Conservation (phyloP, 805 yeast species). For the Vanderwaltozyma tropicalis region DNA sequence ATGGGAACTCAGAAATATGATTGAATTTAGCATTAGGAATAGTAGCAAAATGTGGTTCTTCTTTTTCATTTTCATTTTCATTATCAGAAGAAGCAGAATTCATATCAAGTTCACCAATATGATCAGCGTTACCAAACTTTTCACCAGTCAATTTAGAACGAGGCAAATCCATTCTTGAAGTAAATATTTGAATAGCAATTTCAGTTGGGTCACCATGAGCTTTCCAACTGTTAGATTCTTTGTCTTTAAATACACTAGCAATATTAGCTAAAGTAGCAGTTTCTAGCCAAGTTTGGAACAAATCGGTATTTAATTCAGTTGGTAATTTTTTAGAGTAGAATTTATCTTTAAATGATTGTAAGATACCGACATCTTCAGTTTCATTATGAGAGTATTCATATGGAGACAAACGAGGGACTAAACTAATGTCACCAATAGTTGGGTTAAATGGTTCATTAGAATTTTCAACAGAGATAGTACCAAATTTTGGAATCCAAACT, state of each 20-base stretch:
- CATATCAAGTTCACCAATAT: background rate
- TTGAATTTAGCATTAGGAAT: constrained; percentile 27
- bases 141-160: constrained; percentile 37
- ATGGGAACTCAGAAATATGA: constrained; percentile 69
- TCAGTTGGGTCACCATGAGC: constrained; percentile 89
- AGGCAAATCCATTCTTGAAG: constrained; percentile 44
- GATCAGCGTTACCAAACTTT: constrained; percentile 14
- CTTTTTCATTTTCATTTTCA: constrained; percentile 37
- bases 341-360: constrained; percentile 15
- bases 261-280: constrained; percentile 74
- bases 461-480: constrained; percentile 50
- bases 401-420: constrained; percentile 59
- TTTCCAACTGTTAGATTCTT: constrained; percentile 44
- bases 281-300: constrained; percentile 42
- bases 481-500: constrained; percentile 73
- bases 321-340: constrained; percentile 12
- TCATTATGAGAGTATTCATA: constrained; percentile 23
- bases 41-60: constrained; percentile 27
- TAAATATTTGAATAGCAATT: constrained; percentile 74
- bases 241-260: constrained; percentile 49
- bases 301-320: constrained; percentile 8
- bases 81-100: no score
- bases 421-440: constrained; percentile 81
- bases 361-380: constrained; percentile 23
- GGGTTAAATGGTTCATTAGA: constrained; percentile 81